Base-by-base conservation (phyloP, 768 basidiomycete genomes). In the Boletus barrowsii region DNA sequence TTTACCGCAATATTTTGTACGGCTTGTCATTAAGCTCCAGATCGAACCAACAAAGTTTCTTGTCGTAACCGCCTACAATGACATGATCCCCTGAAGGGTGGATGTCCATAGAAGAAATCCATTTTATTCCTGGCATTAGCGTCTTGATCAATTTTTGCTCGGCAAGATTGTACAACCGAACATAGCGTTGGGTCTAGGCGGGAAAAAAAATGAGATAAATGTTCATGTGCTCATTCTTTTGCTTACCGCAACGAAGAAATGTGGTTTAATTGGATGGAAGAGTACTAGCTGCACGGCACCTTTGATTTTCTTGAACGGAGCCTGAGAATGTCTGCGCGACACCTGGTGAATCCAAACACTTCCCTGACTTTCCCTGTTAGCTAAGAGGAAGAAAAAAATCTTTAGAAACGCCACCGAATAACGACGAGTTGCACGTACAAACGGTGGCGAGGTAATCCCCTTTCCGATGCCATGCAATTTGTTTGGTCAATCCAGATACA, bases 41-140 rank as follows among this genome's bases (percentile, higher is more conserved):
- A 75, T 99, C 97, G 71, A 98, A 98, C 97, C 97, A 99, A 70
- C 93, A 95, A 15, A 99, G 75, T 71, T 98, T 97, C 62, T 90
- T 87, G 75, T 99, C 97, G 71, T 98, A 98, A 44, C 93, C 93
- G 55, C 97, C 97, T 47, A 99, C 91, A 57, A 99, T 93, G 56
- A 99, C 77, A 76, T 99, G 94, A 65, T 98, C 95, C 29, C 93
- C 93, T 47, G 88, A 88, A 20, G 96, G 92, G 72, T 99, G 97
- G 24, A 99, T 82, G 68, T 98, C 95, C 87, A 99, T 88, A 10
- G 84, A 90, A 35, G 94, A 97, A 67, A 99, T 98, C 96, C 96
- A 98, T 68, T 84, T 87, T 59, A 96, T 90, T 49, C 95, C 95
- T n/a, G 95, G 91, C 65, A 79, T 83, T 42, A 98, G 74, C n/a